Conservation (phyloP, 2,329 filamentous ascomycete species). For the Diaporthe sp. region DNA sequence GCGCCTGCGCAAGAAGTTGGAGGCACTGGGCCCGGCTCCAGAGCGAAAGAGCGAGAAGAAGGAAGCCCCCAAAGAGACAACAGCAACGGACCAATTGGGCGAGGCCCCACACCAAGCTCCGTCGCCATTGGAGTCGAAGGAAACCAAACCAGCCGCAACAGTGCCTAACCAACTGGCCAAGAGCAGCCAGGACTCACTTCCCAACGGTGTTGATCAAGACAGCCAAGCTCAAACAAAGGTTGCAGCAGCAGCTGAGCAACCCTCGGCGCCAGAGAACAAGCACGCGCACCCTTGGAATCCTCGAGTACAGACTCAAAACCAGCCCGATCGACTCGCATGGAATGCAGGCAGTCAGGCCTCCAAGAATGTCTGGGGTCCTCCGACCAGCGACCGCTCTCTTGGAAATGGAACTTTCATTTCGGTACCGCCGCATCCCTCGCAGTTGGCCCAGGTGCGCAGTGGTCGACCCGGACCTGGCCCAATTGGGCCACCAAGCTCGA, state of each 20-base stretch:
- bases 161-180: slow-evolving; percentile 38
- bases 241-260: slow-evolving; percentile 34
- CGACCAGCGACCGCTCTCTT: slow-evolving; percentile 78
- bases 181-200: slow-evolving; percentile 38
- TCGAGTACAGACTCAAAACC: slow-evolving; percentile 49
- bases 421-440: slow-evolving; percentile 58
- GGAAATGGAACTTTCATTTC: slow-evolving; percentile 84
- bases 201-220: slow-evolving; percentile 43
- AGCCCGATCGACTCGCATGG: slow-evolving; percentile 68
- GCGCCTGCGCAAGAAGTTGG: slow-evolving; percentile 79
- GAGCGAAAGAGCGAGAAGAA: slow-evolving; percentile 72
- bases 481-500: slow-evolving; percentile 54
- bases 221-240: slow-evolving; percentile 35
- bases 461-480: slow-evolving; percentile 58
- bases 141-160: slow-evolving; percentile 45
- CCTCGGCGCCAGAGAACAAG: slow-evolving; percentile 48
- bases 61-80: slow-evolving; percentile 61
- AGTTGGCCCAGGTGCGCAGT: slow-evolving; percentile 50
- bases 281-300: slow-evolving; percentile 56
- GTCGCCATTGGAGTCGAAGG: slow-evolving; percentile 33
- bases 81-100: slow-evolving; percentile 46
- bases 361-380: slow-evolving; percentile 81
- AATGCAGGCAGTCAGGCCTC: slow-evolving; percentile 58
- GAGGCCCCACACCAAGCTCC: slow-evolving; percentile 36
- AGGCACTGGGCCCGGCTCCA: slow-evolving; percentile 75